Evolutionary conservation across 148 eudicot genomes (phyloP).

Genomic region (Selenicereus undatus): DNA sequence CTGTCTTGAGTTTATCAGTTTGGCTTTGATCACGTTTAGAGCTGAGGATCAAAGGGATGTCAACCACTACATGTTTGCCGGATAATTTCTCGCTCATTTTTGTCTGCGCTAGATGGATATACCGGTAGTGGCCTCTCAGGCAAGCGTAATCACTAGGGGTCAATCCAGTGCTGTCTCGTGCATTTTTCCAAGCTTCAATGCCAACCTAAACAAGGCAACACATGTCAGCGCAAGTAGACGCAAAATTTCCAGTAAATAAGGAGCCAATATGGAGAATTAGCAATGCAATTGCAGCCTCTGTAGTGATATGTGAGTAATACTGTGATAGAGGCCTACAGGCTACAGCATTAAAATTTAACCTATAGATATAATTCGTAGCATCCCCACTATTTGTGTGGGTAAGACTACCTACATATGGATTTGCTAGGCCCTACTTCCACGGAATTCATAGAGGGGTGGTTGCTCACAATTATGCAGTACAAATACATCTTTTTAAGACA

Average conservation of each 20-base stretch:
- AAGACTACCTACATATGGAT: too few species aligned
- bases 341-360: too few species aligned
- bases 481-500: neutral
- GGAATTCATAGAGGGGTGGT: too few species aligned
- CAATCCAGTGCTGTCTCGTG: conserved; percentile 65
- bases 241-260: neutral
- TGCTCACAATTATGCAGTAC: neutral
- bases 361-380: too few species aligned
- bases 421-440: too few species aligned
- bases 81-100: conserved; percentile 45
- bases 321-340: neutral
- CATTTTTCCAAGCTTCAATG: conserved; percentile 71
- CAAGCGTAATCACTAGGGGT: conserved; percentile 81
- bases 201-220: conserved; percentile 57
- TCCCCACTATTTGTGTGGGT: too few species aligned
- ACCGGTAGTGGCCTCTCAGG: conserved; percentile 60
- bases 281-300: neutral
- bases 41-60: conserved; percentile 41
- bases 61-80: conserved; percentile 56
- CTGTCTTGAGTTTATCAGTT: conserved; percentile 19
- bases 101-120: conserved; percentile 50
- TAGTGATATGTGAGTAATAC: neutral
- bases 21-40: conserved; percentile 35
- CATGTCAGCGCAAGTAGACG: neutral
- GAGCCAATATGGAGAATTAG: neutral